phyloP scores from a whole-genome alignment of 441 rosid species.

The Capsella rubella region DNA sequence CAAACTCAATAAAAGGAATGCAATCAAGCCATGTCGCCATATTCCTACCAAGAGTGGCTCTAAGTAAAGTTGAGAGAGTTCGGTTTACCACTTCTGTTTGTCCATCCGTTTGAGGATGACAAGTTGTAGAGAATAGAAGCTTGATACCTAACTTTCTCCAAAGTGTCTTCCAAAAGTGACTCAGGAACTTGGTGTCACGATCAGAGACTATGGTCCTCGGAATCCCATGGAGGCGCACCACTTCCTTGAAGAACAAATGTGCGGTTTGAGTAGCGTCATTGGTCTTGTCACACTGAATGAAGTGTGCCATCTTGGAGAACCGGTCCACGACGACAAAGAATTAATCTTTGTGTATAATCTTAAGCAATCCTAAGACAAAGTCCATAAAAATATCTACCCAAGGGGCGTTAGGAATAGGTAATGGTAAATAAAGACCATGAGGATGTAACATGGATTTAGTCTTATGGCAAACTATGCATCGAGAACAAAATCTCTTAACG shows the following conservation, averaged over 20 bases:
- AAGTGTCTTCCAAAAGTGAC: background rate
- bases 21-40: background rate
- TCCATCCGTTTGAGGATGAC: background rate
- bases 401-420: no score
- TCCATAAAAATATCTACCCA: no score
- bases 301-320: no score
- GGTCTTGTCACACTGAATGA: background rate
- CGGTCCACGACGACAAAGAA: no score
- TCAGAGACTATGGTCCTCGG: background rate
- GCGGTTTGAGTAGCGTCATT: background rate
- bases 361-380: no score
- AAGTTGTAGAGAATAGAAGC: background rate
- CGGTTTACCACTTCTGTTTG: background rate
- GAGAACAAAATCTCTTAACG: no score
- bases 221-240: background rate
- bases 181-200: background rate
- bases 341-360: no score
- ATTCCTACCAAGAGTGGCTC: background rate
- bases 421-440: no score
- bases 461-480: no score
- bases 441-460: no score
- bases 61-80: background rate
- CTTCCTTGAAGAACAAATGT: background rate
- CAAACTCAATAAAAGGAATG: background rate
- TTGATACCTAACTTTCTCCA: background rate